Evolutionary conservation across 1,139 yeast genomes (phyloP), one percentile per base, ranked within the genome.

Genomic region (Diutina mesorugosa): DNA sequence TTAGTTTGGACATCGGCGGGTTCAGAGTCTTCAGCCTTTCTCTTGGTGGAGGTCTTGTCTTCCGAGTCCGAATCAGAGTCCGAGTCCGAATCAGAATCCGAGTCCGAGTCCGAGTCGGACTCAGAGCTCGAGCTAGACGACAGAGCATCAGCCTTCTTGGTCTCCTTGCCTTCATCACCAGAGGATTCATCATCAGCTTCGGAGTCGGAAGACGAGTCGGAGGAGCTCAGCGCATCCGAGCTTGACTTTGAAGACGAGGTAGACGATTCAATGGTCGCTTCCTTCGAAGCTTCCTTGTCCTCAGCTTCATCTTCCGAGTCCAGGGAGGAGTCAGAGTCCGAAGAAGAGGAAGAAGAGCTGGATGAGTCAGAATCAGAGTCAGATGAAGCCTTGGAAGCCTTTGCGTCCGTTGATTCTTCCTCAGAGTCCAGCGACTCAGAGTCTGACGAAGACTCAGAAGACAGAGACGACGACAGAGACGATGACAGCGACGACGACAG

Each of bases 11-110:
- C 14, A 6, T 5, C 45, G 18, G 55, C 18, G 8, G n/a, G 41
- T 30, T 54, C 55, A 14, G 30, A 8, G 14, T 45, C 41, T 12
- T 45, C 55, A 30, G 59, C 66, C n/a, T 50, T 30, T 59, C 74
- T 73, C 64, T 69, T 73, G 62, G 71, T 76, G 47, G 68, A 63
- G 6, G 29, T 26, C 7, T 9, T 14, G 41, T 50, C 53, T 10
- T 50, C 35, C 45, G 35, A 29, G 35, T 50, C 53, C 8, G 53
- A 50, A 51, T 70, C 62, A 55, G 64, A 61, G 56, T 69, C 69
- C 12, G 60, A 56, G 16, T 55, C 58, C 26, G 59, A 53, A 18
- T 63, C 65, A 48, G 58, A 41, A 26, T 61, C 57, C 57, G 45
- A 26, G 14, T 63, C 62, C 29, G 54, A 51, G 29, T 51, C 54